Base-by-base conservation (phyloP, 2,329 filamentous ascomycete genomes). In the Albophoma yamanashiensis region DNA sequence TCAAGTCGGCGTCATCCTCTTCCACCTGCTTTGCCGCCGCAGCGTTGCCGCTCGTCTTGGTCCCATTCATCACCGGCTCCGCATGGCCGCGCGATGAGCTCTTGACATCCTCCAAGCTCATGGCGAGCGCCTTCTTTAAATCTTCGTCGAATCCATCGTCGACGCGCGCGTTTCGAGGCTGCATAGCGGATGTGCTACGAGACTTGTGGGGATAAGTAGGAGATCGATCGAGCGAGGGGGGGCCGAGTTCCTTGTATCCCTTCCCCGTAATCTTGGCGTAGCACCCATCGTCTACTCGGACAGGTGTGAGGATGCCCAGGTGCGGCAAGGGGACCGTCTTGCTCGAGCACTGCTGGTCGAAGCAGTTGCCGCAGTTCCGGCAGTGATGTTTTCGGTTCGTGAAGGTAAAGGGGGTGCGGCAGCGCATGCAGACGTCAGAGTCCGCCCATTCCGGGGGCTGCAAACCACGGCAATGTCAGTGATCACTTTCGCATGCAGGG, bases 321-420 rank as follows among this genome's bases (percentile, higher is more conserved):
- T 97, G 94, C 17, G 94, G 93, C 20, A 99, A 79, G 6, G 94
- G 88, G 47, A 96, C 82, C 27, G 83, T 86, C 77, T 97, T 97
- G 78, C 85, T 88, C 17, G 93, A 97, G 71, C 94, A 99, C 68
- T 94, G 88, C 64, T 93, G 91, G 71, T 96, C 95, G 72, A 99
- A 99, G 68, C 96, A 94, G 74, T 94, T 96, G 58, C 94, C 94
- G 70, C 94, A 99, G 73, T 99, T 99, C 65, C 94, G 87, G 70
- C 94, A 99, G 73, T 99, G 94, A 71, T 99, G 94, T 72, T 97
- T 99, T 69, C 94, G 88, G 73, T 99, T 99, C 60, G 93, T 99
- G 70, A 99, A 97, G 56, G 91, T 97, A 69, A 99, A 99, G 22
- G 91, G 77, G 15, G 93, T 97, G 66, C 94, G 87, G 73, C 94